Evolutionary conservation across 2,329 filamentous ascomycete species (phyloP).

Genomic region (Calonectria montana): DNA sequence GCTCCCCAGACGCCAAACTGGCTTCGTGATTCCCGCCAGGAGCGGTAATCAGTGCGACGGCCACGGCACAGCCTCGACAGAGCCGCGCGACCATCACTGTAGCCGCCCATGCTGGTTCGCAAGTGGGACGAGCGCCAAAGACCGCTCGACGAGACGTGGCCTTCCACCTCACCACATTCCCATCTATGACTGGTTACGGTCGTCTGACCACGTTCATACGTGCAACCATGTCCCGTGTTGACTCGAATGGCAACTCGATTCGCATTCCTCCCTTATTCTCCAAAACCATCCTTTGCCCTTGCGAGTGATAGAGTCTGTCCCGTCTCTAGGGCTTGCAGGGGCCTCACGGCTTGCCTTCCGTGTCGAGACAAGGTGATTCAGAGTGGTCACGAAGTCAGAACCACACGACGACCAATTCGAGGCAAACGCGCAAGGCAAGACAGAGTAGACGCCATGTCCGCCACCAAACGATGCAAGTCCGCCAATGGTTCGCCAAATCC

Average conservation of each 20-base stretch:
- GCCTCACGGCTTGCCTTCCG: neutral
- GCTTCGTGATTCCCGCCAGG: conserved; percentile 26
- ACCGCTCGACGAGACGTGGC: conserved; percentile 1
- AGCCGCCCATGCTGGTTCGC: conserved; percentile 20
- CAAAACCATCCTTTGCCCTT: neutral
- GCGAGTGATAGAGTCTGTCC: neutral
- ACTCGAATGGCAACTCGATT: neutral
- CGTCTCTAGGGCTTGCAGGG: conserved; percentile 1
- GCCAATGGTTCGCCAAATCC: conserved; percentile 17
- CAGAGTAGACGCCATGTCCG: conserved; percentile 15
- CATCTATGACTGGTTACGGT: neutral
- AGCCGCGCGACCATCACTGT: conserved; percentile 37
- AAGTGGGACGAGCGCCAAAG: conserved; percentile 13
- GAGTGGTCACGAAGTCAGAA: neutral
- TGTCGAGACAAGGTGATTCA: conserved; percentile 12
- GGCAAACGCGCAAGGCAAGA: conserved; percentile 9
- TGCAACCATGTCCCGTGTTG: neutral
- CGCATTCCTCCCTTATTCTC: conserved; percentile 5
- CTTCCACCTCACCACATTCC: neutral
- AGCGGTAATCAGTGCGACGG: conserved; percentile 43
- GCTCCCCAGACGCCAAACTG: conserved; percentile 28
- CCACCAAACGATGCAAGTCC: neutral
- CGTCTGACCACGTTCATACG: neutral
- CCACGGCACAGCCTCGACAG: conserved; percentile 9
- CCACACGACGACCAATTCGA: neutral